These are phyloP conservation scores for Leccinum pellstonianum DNA, from an alignment of 768 basidiomycete species.

Conservation along the genomic window DNA sequence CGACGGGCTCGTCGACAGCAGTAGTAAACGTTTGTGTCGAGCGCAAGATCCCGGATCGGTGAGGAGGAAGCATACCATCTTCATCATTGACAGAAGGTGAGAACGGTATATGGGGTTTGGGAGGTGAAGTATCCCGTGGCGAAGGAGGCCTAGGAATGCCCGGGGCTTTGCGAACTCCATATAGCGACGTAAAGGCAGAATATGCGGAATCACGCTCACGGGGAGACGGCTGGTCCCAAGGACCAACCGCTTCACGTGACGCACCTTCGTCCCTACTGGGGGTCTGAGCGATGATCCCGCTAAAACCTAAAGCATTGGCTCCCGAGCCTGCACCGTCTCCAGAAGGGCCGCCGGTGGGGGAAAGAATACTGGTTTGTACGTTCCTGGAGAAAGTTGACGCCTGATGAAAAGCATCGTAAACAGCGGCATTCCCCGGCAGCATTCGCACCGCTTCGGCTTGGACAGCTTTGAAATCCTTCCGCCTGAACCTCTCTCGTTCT, in stretches of 20 bases:
- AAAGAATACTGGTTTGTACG: conserved; percentile 24
- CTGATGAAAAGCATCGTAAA: conserved; percentile 81
- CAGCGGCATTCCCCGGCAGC: conserved; percentile 42
- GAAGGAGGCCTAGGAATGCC: conserved; percentile 27
- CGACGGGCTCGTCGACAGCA: conserved; percentile 27
- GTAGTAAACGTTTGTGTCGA: conserved; percentile 25
- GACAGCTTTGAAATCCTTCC: conserved; percentile 47
- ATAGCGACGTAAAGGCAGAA: conserved; percentile 26
- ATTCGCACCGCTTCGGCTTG: conserved; percentile 40
- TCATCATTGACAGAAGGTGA: conserved; percentile 27
- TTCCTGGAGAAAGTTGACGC: conserved; percentile 38
- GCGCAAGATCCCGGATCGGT: conserved; percentile 30
- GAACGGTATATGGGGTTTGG: conserved; percentile 23
- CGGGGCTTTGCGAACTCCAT: conserved; percentile 27
- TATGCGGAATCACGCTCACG: conserved; percentile 33
- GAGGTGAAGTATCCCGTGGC: conserved; percentile 28
- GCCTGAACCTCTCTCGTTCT: conserved; percentile 52
- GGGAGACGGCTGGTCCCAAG: conserved; percentile 34
- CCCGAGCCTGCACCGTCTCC: conserved; percentile 18
- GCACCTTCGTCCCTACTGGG: conserved; percentile 24
- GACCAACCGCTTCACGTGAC: conserved; percentile 29
- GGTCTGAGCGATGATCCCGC: conserved; percentile 28
- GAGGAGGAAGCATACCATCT: conserved; percentile 35
- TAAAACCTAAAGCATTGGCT: conserved; percentile 23
- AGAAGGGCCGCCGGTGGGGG: conserved; percentile 16